phyloP scores from a whole-genome alignment of 1,284 basidiomycete species.

The Leccinum holopus region DNA sequence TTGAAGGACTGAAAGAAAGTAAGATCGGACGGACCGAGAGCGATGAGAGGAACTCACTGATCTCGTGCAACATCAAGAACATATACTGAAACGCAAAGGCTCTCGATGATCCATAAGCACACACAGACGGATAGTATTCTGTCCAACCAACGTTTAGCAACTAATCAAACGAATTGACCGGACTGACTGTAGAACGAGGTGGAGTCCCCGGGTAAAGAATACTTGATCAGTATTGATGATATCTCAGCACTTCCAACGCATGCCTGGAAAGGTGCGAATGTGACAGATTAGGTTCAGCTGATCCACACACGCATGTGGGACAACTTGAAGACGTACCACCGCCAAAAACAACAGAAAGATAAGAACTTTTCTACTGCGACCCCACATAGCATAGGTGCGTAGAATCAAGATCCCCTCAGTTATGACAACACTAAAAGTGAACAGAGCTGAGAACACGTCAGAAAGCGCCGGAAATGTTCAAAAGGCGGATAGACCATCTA shows the following conservation, averaged over 20 bases:
- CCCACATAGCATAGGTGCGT: constrained; percentile 31
- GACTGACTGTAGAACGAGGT: constrained; percentile 19
- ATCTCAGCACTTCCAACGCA: constrained; percentile 13
- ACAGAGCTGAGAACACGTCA: not conserved
- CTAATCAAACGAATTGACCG: not conserved
- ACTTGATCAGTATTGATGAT: not conserved
- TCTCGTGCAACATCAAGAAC: constrained; percentile 27
- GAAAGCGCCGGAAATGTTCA: not conserved
- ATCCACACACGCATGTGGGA: not conserved
- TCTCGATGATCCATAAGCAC: constrained; percentile 22
- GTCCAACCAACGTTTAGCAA: not conserved
- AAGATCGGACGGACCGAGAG: not conserved
- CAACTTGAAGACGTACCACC: constrained; percentile 19
- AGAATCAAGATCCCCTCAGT: constrained; percentile 1
- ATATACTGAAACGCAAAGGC: constrained; percentile 15
- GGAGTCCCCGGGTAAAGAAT: not conserved
- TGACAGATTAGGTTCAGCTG: not conserved
- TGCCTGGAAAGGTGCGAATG: constrained; percentile 6
- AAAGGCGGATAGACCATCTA: not conserved
- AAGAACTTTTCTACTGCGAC: constrained; percentile 21
- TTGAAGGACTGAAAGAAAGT: constrained; percentile 25
- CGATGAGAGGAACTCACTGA: constrained; percentile 17
- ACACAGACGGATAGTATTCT: constrained; percentile 26
- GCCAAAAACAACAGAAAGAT: constrained; percentile 21
- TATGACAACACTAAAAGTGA: not conserved